Evolutionary conservation across 495 filamentous ascomycete species (phyloP).

Genomic region (Polyplosphaeria fusca): DNA sequence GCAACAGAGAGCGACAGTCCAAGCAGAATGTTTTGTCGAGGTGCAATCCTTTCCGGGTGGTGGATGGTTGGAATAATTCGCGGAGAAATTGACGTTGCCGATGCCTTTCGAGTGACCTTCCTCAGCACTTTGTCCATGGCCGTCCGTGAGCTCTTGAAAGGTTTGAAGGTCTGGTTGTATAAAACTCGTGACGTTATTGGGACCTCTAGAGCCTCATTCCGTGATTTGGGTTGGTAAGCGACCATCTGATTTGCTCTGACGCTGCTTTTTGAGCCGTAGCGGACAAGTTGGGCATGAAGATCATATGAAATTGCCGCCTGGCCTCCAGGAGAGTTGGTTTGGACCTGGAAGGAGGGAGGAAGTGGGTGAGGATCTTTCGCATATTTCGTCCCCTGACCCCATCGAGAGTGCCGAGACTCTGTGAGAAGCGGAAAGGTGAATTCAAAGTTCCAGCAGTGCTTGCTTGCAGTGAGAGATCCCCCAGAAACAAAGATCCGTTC

Average conservation of each 20-base stretch:
- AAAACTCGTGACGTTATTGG: slow-evolving; percentile 11
- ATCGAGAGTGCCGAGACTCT: slow-evolving; percentile 13
- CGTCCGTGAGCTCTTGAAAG: slow-evolving; percentile 1
- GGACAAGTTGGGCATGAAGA: slow-evolving; percentile 14
- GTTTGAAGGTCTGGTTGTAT: slow-evolving; percentile 17
- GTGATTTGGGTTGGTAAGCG: slow-evolving; percentile 11
- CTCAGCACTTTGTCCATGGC: slow-evolving; percentile 12
- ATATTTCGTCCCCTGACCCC: slow-evolving; percentile 18
- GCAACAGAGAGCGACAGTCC: slow-evolving; percentile 10
- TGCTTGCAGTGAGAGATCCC: slow-evolving; percentile 11
- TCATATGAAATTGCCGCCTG: slow-evolving; percentile 19
- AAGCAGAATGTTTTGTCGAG: slow-evolving; percentile 22
- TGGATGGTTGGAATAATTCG: slow-evolving; percentile 19
- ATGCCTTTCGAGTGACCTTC: slow-evolving; percentile 1
- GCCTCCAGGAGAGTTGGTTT: slow-evolving; percentile 17
- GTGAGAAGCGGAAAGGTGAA: slow-evolving; percentile 31
- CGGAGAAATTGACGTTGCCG: neutral
- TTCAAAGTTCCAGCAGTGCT: slow-evolving; percentile 25
- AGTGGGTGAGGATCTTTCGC: slow-evolving; percentile 18
- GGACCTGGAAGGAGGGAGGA: slow-evolving; percentile 22
- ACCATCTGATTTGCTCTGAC: slow-evolving; percentile 5
- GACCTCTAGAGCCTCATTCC: neutral
- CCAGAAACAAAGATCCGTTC: slow-evolving; percentile 12
- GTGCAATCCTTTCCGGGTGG: slow-evolving; percentile 15
- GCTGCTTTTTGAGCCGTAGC: neutral